Conservation (phyloP, 2,329 filamentous ascomycete species). For the Botrytis hyacinthi region DNA sequence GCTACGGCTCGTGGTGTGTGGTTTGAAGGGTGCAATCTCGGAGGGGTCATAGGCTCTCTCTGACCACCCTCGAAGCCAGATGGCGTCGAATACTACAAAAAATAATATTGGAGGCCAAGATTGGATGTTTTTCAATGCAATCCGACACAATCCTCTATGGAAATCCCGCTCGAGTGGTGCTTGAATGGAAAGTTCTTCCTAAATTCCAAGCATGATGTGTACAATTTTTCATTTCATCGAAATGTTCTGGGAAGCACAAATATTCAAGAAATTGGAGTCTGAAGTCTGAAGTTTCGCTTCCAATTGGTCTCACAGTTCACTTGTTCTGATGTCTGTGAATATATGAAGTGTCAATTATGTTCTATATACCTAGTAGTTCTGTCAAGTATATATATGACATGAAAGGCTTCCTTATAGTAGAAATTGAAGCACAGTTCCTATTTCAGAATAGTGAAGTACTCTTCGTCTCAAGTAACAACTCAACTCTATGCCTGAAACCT, state of each 20-base stretch:
- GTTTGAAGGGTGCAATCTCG: not conserved
- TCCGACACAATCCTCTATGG: too few species aligned
- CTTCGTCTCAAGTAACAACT: not conserved
- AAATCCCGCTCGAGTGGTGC: not conserved
- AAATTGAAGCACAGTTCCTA: not conserved
- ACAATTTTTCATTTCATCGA: not conserved
- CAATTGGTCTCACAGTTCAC: not conserved
- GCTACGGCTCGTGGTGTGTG: not conserved
- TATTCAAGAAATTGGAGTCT: not conserved
- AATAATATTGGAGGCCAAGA: too few species aligned
- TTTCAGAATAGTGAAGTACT: not conserved
- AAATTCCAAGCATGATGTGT: not conserved
- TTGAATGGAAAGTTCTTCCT: not conserved
- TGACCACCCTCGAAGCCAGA: not conserved
- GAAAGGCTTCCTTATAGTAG: not conserved
- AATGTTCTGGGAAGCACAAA: not conserved
- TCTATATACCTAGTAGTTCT: too few species aligned
- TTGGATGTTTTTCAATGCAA: too few species aligned
- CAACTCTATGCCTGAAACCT: not conserved
- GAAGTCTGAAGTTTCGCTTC: not conserved
- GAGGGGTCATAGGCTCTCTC: too few species aligned
- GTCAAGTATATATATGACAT: not conserved
- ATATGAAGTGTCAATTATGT: not conserved
- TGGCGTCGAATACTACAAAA: too few species aligned
- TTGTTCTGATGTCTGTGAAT: not conserved